Percentiles rank a stretch among this genome's conserved stretches.
Evolutionary conservation across 805 yeast species (phyloP).

Genomic region (Candida ficus): DNA sequence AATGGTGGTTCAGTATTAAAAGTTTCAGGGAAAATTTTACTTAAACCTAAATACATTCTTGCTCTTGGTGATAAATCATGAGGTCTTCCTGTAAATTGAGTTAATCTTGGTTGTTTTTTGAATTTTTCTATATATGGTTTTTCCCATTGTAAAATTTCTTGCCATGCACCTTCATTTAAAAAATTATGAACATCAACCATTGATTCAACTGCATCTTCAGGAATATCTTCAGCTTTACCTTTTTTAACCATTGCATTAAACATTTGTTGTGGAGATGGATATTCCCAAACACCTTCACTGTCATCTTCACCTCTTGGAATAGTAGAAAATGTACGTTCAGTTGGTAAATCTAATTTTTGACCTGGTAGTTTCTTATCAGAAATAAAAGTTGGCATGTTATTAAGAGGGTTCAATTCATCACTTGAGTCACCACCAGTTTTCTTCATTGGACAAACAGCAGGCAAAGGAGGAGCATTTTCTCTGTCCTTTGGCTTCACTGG

Average conservation of each 20-base stretch:
- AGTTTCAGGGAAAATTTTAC: conserved; percentile 64
- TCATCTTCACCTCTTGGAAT: conserved; percentile 77
- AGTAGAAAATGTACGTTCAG: conserved; percentile 74
- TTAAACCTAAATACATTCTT: conserved; percentile 54
- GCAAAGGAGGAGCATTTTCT: conserved; percentile 8
- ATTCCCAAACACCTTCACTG: conserved; percentile 87
- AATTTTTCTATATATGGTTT: conserved; percentile 53
- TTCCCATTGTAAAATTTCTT: conserved; percentile 91
- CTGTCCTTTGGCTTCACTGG: conserved; percentile 35
- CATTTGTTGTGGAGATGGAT: conserved; percentile 99
- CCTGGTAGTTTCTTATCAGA: conserved; percentile 69
- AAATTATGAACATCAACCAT: conserved; percentile 98
- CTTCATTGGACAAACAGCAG: conserved; percentile 38
- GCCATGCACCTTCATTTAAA: conserved; percentile 97
- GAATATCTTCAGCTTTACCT: conserved; percentile 83
- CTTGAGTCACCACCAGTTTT: conserved; percentile 17
- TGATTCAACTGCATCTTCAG: conserved; percentile 91
- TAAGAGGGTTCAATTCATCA: conserved; percentile 61
- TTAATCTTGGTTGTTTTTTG: conserved; percentile 63
- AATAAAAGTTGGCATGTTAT: conserved; percentile 81
- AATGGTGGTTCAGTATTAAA: conserved; percentile 84
- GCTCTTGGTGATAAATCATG: conserved; percentile 86
- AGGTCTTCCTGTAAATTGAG: conserved; percentile 90
- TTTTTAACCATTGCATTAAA: conserved; percentile 94
- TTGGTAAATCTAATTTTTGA: conserved; percentile 72